Base-by-base conservation (phyloP, 257 asterid species). In the Solanum lycopersicoides region DNA sequence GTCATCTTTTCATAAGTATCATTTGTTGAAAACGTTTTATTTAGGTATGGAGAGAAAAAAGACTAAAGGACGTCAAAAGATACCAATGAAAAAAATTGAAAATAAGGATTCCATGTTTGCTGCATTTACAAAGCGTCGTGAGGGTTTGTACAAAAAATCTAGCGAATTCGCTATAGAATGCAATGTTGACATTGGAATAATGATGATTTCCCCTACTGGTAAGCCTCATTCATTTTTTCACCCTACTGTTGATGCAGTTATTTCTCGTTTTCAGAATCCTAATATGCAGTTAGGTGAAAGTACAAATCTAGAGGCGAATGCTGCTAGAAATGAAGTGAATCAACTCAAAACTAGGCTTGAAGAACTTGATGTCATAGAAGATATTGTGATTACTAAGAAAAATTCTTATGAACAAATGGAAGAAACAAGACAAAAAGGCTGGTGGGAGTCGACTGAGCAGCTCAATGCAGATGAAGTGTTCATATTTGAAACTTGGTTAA, bases 211-310 rank as follows among this genome's bases (percentile, higher is more conserved):
- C 2, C 91, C 93, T 7, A 83, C 91, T 0, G 93, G 92, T 21
- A 92, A 89, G 89, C 92, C 92, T 42, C 84, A 82, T 82, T 90
- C 94, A 32, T 92, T 90, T 87, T 92, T 92, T 47, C 91, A 92
- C 30, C 94, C 94, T 5, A 88, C 91, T 3, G 53, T 83, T 88
- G 92, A 89, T 14, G 72, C 90, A 8, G 59, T 92, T 2, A 0
- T 83, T 20, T 3, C 44, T 23, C 63, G 84, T 7, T 73, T 86
- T 45, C 74, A 59, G 1, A 74, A 74, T 74, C 34, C 34, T 4
- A 0, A 39, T 39, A 39, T 74, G 12, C 80, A 72, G 80, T 3
- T 74, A 74, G 42, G 53, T 23, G 53, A 47, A 47, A 47, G 7
- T 14, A 47, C 20, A 47, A 47, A 47, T 47, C 20, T 47, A 47